Percentiles rank a stretch among this genome's conserved stretches.
Evolutionary conservation across 345 rosid species (phyloP).

Genomic region (Moringa oleifera): DNA sequence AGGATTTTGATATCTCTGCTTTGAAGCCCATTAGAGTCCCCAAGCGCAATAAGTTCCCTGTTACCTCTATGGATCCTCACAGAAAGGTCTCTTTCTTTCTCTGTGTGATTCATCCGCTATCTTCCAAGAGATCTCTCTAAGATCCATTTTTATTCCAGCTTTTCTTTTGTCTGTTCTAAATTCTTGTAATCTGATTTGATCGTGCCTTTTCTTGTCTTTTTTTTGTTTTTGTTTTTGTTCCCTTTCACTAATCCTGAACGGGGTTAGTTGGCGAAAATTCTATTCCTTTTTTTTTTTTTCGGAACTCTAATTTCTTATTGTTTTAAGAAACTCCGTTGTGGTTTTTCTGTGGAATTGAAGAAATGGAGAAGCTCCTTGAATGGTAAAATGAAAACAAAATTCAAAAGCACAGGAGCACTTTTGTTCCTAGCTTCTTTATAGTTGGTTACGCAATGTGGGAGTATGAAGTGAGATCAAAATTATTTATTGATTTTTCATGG

Average conservation of each 20-base stretch:
- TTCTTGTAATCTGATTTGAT: neutral
- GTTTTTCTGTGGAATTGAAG: neutral
- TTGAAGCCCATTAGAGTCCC: constrained; percentile 51
- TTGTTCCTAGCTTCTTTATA: neutral
- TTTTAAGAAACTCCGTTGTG: too few species aligned
- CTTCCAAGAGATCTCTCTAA: neutral
- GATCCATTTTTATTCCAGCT: neutral
- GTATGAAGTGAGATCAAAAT: neutral
- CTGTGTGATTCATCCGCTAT: neutral
- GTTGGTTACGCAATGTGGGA: neutral
- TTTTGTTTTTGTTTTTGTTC: neutral
- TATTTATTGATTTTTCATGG: too few species aligned
- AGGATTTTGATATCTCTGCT: constrained; percentile 51
- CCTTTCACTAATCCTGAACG: neutral
- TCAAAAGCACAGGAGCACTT: neutral
- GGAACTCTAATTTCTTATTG: neutral
- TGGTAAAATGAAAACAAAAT: neutral
- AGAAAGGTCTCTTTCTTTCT: constrained; percentile 48
- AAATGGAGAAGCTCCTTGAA: neutral
- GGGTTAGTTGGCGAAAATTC: neutral
- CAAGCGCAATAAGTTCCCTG: constrained; percentile 33
- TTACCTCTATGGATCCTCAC: constrained; percentile 54
- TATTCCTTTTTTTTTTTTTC: too few species aligned
- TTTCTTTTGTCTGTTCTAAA: neutral
- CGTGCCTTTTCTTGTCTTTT: neutral